phyloP scores from a whole-genome alignment of 2,329 filamentous ascomycete genomes.

The Pyricularia sp. region DNA sequence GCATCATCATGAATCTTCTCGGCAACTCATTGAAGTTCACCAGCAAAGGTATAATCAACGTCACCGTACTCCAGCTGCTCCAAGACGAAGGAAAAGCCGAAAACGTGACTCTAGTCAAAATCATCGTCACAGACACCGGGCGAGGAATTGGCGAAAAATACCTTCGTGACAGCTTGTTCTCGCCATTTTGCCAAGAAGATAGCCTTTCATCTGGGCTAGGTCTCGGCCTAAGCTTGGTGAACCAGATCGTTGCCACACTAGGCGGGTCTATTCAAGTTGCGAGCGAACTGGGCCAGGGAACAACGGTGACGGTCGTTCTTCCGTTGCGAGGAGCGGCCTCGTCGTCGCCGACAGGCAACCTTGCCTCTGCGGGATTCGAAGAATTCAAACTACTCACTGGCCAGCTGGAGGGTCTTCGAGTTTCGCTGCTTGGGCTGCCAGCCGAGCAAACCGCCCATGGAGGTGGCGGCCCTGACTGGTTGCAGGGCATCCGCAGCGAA shows the following conservation, averaged over 20 bases:
- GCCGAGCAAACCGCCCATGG: no score
- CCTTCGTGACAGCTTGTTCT: constrained; percentile 49
- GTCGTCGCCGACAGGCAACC: no score
- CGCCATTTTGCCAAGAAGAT: constrained; percentile 57
- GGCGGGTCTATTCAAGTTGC: constrained; percentile 50
- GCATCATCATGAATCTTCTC: constrained; percentile 46
- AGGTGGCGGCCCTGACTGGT: no score
- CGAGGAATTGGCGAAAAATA: constrained; percentile 57
- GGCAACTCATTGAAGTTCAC: constrained; percentile 46
- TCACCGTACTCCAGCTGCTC: constrained; percentile 7
- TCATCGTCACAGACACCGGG: constrained; percentile 54
- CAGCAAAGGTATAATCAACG: constrained; percentile 15
- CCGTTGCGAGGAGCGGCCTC: background rate
- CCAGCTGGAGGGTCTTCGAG: no score
- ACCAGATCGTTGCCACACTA: constrained; percentile 46
- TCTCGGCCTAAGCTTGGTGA: constrained; percentile 56
- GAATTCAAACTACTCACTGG: no score
- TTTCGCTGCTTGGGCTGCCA: no score
- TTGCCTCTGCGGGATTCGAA: no score
- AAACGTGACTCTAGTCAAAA: background rate
- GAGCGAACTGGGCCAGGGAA: constrained; percentile 28
- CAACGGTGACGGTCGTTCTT: constrained; percentile 9
- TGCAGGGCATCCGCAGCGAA: no score
- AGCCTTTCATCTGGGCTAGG: constrained; percentile 50
- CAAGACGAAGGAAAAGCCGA: background rate